Evolutionary conservation across 2,329 filamentous ascomycete species (phyloP).

Genomic region (Sclerotinia trifoliorum): DNA sequence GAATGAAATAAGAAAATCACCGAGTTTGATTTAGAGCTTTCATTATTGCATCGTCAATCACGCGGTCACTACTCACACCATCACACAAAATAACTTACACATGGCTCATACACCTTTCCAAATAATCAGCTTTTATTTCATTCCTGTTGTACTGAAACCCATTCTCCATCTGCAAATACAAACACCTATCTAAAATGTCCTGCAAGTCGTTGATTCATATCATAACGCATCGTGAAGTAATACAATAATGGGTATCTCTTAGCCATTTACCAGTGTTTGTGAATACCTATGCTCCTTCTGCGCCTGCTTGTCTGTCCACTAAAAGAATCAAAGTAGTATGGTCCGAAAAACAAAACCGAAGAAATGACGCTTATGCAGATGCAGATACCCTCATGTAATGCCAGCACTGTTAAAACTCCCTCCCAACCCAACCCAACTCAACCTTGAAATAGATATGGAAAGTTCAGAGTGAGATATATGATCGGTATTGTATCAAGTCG

Average conservation of each 20-base stretch:
- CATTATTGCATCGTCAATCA: too few relatives aligned
- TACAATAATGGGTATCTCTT: not conserved
- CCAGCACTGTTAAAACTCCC: not conserved
- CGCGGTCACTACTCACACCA: too few relatives aligned
- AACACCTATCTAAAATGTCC: not conserved
- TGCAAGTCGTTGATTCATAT: not conserved
- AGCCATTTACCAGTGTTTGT: not conserved
- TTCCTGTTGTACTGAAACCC: not conserved
- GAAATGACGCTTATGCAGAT: not conserved
- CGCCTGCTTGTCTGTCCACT: not conserved
- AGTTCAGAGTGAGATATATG: not conserved
- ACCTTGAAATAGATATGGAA: not conserved
- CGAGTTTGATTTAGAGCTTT: too few relatives aligned
- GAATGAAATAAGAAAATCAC: too few relatives aligned
- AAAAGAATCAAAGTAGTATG: not conserved
- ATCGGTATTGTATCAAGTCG: not conserved
- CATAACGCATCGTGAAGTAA: not conserved
- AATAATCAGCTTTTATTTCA: not conserved
- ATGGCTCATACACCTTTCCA: not conserved
- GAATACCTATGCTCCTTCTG: not conserved
- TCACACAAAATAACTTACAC: too few relatives aligned
- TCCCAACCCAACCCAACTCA: not conserved
- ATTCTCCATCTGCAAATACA: not conserved
- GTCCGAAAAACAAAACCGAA: not conserved
- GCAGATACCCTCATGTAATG: not conserved